Percentiles rank a stretch among this genome's conserved stretches.
These are phyloP conservation scores for Rhododendron kiyosumense DNA, from an alignment of 148 eudicot genomes.

Conservation along the genomic window DNA sequence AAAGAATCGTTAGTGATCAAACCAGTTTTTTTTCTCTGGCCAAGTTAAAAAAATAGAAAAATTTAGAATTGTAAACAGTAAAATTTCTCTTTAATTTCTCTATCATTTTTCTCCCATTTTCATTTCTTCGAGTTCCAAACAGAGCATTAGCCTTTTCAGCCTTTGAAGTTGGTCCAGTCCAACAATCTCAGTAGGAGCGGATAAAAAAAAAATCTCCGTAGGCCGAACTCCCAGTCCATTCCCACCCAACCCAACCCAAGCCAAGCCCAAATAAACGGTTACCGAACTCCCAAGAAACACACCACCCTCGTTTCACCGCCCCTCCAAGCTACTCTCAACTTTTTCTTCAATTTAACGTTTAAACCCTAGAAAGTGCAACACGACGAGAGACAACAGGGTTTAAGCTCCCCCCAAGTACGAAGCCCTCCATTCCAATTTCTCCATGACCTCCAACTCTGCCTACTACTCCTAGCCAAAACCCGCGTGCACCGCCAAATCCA, in stretches of 20 bases:
- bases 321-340: background rate
- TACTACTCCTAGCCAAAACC: background rate
- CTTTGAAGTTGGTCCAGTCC: background rate
- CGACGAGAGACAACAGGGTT: background rate
- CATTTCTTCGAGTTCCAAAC: too few relatives aligned
- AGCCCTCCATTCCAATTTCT: background rate
- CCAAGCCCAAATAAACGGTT: conserved; percentile 8
- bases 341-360: background rate
- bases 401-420: background rate
- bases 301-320: background rate
- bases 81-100: too few relatives aligned
- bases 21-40: too few relatives aligned
- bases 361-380: background rate
- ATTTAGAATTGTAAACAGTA: too few relatives aligned
- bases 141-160: background rate
- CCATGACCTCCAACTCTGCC: background rate
- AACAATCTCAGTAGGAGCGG: background rate
- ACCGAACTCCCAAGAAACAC: conserved; percentile 1
- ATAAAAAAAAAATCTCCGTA: background rate
- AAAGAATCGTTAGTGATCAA: too few relatives aligned
- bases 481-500: background rate
- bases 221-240: background rate
- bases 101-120: too few relatives aligned
- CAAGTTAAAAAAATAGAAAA: background rate
- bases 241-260: background rate